Evolutionary conservation across 331 rosid species (phyloP), one percentile per base, ranked within the genome.

Genomic region (Malus hybrid): DNA sequence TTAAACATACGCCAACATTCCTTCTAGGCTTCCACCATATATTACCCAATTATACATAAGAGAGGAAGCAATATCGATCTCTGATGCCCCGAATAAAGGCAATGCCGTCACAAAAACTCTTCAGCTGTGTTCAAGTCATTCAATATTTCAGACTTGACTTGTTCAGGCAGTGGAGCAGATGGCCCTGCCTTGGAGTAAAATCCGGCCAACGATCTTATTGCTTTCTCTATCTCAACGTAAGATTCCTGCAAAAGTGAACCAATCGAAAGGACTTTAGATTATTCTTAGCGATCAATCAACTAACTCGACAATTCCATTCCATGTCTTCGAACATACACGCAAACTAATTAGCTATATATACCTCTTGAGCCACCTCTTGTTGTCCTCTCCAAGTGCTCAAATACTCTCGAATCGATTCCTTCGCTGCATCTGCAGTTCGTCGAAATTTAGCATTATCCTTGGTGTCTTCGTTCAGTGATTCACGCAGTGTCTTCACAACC

Each of bases 351-450:
- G 27, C 62, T 46, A 46, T 13, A 44, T 70, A 60, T 65, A 92
- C 96, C 88, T 94, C 96, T 85, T 84, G 85, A 71, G 63, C 82
- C 75, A 92, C 83, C 28, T 72, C 71, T 63, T 84, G 86, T 11
- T 92, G 82, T 36, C 99, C 99, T 81, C 85, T 81, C 99, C 99
- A 94, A 60, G 69, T 88, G 85, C 93, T 76, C 79, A 94, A 74
- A 79, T 86, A 92, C 75, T 92, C 96, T n/a, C 96, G 88, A 70
- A 94, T 94, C 0, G 97, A 87, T 70, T 92, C 97, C 89, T 89
- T 94, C n/a, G 97, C 96, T 24, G 91, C 89, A 69, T 94, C 97
- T n/a, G 99, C 99, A n/a, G 89, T 90, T 10, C 99, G 61, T 80
- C 97, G 84, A 34, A 94, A 94, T 63, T 90, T 90, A 3, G 97